Evolutionary conservation across 164 flowering plant genomes (phyloP).

Genomic region (Amborella trichopoda): DNA sequence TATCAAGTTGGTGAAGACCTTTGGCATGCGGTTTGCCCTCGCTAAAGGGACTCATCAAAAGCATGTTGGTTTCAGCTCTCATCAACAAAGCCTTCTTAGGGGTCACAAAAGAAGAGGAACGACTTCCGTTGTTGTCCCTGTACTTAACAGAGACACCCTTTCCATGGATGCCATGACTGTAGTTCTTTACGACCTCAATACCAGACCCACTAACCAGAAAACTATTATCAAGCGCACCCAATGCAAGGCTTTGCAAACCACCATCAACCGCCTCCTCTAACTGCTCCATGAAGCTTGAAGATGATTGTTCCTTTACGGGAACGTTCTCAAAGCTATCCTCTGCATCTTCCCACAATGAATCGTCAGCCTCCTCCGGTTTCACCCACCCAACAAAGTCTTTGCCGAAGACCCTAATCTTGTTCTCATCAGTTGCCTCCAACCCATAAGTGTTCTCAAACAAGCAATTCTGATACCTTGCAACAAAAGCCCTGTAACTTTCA

Average conservation of each 20-base stretch:
- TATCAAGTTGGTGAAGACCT: conserved; percentile 82
- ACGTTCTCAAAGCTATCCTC: conserved; percentile 37
- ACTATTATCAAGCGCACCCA: conserved; percentile 96
- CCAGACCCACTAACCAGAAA: conserved; percentile 78
- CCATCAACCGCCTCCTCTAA: conserved; percentile 78
- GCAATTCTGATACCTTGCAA: conserved; percentile 52
- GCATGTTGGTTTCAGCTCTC: conserved; percentile 90
- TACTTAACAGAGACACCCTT: conserved; percentile 79
- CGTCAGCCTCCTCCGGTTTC: conserved; percentile 83
- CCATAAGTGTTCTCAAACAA: conserved; percentile 84
- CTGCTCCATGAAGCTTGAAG: conserved; percentile 63
- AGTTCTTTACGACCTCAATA: conserved; percentile 92
- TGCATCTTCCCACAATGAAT: conserved; percentile 88
- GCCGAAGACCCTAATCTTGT: conserved; percentile 72
- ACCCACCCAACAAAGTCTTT: conserved; percentile 92
- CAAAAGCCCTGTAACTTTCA: conserved; percentile 48
- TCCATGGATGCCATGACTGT: conserved; percentile 83
- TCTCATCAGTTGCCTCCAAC: conserved; percentile 50
- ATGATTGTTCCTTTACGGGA: conserved; percentile 24
- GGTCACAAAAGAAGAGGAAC: conserved; percentile 17
- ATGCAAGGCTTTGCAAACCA: conserved; percentile 84
- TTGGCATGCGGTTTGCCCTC: conserved; percentile 49
- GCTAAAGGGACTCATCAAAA: conserved; percentile 64
- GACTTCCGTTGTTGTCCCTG: conserved; percentile 8
- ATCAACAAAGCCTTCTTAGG: conserved; percentile 76